Conservation (phyloP, 768 basidiomycete genomes). For the Dentipellis sp. region DNA sequence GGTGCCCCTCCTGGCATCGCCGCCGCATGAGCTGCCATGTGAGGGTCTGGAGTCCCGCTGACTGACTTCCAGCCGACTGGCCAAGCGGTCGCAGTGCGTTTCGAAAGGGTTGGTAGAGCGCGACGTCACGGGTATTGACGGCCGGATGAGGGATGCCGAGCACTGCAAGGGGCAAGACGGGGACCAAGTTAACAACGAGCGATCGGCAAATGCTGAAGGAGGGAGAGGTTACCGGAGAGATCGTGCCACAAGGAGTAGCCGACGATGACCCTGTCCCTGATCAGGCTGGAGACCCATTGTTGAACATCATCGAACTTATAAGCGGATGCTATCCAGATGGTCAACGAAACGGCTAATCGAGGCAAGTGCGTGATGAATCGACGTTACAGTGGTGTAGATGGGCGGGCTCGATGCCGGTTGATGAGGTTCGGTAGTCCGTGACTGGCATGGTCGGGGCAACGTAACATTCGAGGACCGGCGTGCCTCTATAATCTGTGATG, state of each 20-base stretch:
- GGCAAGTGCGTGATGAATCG: background rate
- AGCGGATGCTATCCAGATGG: constrained; percentile 28
- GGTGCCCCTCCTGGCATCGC: constrained; percentile 62
- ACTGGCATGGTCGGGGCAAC: constrained; percentile 60
- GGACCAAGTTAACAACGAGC: background rate
- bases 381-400: constrained; percentile 32
- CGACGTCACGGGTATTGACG: constrained; percentile 71
- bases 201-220: constrained; percentile 3
- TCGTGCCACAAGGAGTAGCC: constrained; percentile 79
- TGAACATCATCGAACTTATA: constrained; percentile 56
- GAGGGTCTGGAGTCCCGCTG: constrained; percentile 71
- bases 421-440: constrained; percentile 62
- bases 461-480: constrained; percentile 49
- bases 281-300: constrained; percentile 49
- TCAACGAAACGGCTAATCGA: background rate
- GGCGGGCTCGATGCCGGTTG: constrained; percentile 43
- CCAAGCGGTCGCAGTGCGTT: constrained; percentile 58
- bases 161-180: constrained; percentile 31
- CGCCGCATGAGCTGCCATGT: constrained; percentile 79
- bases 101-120: constrained; percentile 73
- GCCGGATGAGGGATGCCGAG: constrained; percentile 77
- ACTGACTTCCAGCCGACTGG: constrained; percentile 37
- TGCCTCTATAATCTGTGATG: constrained; percentile 34
- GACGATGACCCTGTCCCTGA: constrained; percentile 63
- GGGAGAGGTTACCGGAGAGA: constrained; percentile 47